These are phyloP conservation scores for Suaeda aralocaspica DNA, from an alignment of 148 eudicot genomes.

Conservation along the genomic window DNA sequence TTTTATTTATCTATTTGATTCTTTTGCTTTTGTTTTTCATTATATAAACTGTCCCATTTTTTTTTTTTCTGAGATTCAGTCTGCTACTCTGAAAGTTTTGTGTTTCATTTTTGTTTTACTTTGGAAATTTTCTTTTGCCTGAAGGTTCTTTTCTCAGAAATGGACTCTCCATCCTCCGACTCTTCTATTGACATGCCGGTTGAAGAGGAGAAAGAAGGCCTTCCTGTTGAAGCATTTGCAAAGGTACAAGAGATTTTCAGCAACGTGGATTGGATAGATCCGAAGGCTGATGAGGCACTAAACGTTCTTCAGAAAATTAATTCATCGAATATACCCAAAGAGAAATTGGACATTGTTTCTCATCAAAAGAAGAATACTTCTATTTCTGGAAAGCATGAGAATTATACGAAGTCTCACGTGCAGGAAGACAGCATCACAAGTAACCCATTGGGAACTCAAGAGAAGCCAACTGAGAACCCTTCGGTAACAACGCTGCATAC, in stretches of 20 bases:
- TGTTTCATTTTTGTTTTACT: not conserved
- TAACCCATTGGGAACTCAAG: constrained; percentile 13
- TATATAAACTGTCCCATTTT: too few species aligned
- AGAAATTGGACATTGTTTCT: constrained; percentile 36
- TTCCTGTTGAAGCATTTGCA: constrained; percentile 71
- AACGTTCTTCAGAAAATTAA: constrained; percentile 42
- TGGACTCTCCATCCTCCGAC: constrained; percentile 42
- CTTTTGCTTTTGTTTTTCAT: not conserved
- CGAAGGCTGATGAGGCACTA: constrained; percentile 40
- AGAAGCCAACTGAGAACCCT: constrained; percentile 23
- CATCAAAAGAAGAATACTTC: constrained; percentile 23
- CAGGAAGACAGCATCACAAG: constrained; percentile 21
- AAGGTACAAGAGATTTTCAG: constrained; percentile 61
- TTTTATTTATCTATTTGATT: not conserved
- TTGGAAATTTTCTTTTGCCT: constrained; percentile 7
- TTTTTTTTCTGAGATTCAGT: not conserved
- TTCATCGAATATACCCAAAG: constrained; percentile 35
- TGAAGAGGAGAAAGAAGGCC: constrained; percentile 55
- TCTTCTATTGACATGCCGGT: constrained; percentile 34
- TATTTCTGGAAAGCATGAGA: constrained; percentile 23
- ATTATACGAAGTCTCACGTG: constrained; percentile 14
- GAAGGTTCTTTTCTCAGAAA: constrained; percentile 79
- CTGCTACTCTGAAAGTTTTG: not conserved
- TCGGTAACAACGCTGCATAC: constrained; percentile 22
- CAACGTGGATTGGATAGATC: constrained; percentile 57